Base-by-base conservation (phyloP, 1,284 basidiomycete species). In the Apiotrichum montevideense region DNA sequence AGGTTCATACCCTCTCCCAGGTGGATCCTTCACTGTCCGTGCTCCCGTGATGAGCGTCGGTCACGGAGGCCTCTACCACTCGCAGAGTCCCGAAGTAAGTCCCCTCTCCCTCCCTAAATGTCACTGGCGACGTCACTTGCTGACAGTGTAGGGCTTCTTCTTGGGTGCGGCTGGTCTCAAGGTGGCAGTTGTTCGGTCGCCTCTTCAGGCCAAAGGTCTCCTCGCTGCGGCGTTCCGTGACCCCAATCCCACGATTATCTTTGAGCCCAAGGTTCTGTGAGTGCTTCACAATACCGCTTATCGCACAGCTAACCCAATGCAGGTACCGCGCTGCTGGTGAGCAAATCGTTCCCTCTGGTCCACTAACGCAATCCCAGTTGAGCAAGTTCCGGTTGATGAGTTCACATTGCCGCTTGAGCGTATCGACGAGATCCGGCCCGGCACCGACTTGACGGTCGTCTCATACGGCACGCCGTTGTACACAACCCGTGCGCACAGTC, bases 381-480 rank as follows among this genome's bases (percentile, higher is more conserved):
- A 97, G 72, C 88, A 95, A 75, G 93, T 96, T 7, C 93, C 93
- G 0, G 79, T 86, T 35, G 89, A 90, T 66, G 93, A 95, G 73
- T 97, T 82, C 69, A 81, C 84, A 39, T 80, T 97, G 15, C 90
- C 93, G 0, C 79, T 97, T 1, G 84, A 84, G 9, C 79, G 81
- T 52, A 89, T 90, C 1, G 94, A 97, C 68, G 81, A 83, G 10
- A 80, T 97, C 2, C 75, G 80, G 1, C 69, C 81, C 0, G 94
- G 94, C 1, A 80, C 82, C 1, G 92, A 96, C 70, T 76, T 97
- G 8, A 97, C 94, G 0, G 75, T 97, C 6, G 81, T 97, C 34
- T 85, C 89, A 4, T 97, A 90, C 84, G 93, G 93, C 13, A 94
- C 92, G 11, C 90, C 93, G 0, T 76, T 97, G 32, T 96, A 93